phyloP scores from a whole-genome alignment of 2,329 filamentous ascomycete genomes.

The Apiospora marii region DNA sequence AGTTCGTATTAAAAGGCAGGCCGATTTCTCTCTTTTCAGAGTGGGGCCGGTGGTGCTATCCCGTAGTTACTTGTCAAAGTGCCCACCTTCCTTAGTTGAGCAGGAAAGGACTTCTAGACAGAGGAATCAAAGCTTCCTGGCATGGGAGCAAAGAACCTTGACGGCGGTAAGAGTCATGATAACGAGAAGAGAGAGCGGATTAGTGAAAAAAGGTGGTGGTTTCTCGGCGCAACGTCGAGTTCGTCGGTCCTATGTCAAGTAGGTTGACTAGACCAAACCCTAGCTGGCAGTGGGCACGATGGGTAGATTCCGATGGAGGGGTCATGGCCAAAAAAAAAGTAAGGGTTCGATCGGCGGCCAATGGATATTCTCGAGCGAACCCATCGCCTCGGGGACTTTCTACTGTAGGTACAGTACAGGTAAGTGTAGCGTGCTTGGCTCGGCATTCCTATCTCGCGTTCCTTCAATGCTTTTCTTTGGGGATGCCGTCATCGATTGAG shows the following conservation, averaged over 20 bases:
- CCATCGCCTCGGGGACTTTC: not conserved
- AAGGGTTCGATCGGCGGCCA: conserved; percentile 5
- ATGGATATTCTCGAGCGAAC: not conserved
- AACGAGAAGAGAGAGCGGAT: not conserved
- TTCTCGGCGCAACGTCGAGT: conserved; percentile 1
- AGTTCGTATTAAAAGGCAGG: not conserved
- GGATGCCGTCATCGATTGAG: not conserved
- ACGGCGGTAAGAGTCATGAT: not conserved
- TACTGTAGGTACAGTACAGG: not conserved
- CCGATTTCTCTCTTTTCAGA: not conserved
- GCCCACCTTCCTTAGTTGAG: not conserved
- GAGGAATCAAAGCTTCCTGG: not conserved
- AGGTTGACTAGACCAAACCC: conserved; percentile 9
- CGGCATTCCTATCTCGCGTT: not conserved
- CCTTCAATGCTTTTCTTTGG: not conserved
- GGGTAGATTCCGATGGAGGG: conserved; percentile 7
- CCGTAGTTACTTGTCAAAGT: not conserved
- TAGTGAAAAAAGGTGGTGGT: not conserved
- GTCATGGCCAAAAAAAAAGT: not conserved
- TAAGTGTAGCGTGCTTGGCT: not conserved
- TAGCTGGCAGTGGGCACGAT: conserved; percentile 4
- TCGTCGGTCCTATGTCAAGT: conserved; percentile 7
- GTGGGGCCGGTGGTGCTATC: conserved; percentile 6
- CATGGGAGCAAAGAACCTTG: not conserved
- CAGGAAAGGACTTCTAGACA: not conserved